Evolutionary conservation across 768 basidiomycete genomes (phyloP), one percentile per base, ranked within the genome.

Genomic region (Tephrocybe sp.): DNA sequence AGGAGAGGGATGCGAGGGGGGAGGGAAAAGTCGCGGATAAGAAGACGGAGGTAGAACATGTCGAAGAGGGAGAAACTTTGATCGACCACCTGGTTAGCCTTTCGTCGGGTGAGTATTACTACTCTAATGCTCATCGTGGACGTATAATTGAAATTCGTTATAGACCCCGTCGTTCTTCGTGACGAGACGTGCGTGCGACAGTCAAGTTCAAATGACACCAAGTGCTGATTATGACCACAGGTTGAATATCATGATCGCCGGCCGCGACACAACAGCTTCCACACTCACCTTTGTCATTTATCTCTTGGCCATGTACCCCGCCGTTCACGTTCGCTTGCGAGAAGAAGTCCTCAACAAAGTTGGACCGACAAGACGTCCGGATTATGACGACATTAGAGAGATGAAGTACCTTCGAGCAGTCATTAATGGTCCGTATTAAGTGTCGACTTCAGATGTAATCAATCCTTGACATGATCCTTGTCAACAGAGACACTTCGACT

Each of bases 351-450:
- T 81, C 4, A 59, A 62, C 25, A 74, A 74, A 31, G 71, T 86
- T 6, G 83, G 84, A 0, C 60, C 66, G 1, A 68, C 66, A 1
- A 68, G 70, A 1, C 67, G 73, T 10, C 84, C 82, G 3, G 74
- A 74, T 2, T 76, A 75, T 45, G 77, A 80, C 37, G 77, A 82
- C 53, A 75, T 86, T 55, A 69, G 69, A 23, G 78, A 79, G 3
- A 80, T 85, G 79, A 83, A 79, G 60, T 85, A 77, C 53, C 62
- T 85, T 12, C 69, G 80, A 21, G 84, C 84, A 1, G 79, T 86
- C 19, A 75, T 86, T 42, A 84, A 86, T 53, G 83, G 83, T 82
- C 37, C 30, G 59, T 39, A 45, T 16, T 34, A n/a, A 34, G 4
- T 34, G 33, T 15, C 15, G 33, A 34, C 15, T 34, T 16, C 7